Base-by-base conservation (phyloP, 2,329 filamentous ascomycete genomes). In the Fusarium lateritium region DNA sequence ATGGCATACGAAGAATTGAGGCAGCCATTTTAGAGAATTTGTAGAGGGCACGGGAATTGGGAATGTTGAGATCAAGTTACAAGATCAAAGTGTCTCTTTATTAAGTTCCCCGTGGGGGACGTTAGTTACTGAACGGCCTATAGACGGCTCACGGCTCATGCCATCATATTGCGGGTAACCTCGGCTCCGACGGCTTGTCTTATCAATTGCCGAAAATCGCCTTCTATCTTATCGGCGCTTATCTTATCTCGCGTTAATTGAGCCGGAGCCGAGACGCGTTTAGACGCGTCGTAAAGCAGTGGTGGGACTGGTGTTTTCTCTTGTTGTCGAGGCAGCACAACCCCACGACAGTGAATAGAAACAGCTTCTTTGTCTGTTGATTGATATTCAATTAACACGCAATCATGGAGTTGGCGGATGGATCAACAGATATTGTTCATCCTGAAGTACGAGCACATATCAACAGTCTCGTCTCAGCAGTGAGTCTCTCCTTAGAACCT, bases 401-500 rank as follows among this genome's bases (percentile, higher is more conserved):
- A 67, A 73, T 53, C 56, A 90, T 91, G 88, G 88, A 90, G 78
- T 75, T 82, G 61, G 78, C 77, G 68, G 86, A 88, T 51, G 83
- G 79, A 60, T 77, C 79, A 58, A 82, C 79, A 70, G 88, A 90
- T 76, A 85, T 91, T 62, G 92, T 98, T 58, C 94, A 98, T 78
- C 93, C 94, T 42, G 93, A 97, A 83, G 94, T 98, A 75, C 91
- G 94, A 77, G 94, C 94, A 28, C 93, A 98, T 81, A 91, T 99
- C 76, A 95, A 93, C 82, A 97, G 93, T 82, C 89, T 99, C 33
- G 92, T 97, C 69, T 95, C 94, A 76, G 96, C 96, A 65, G 94
- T 97, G 85, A 77, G 92, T 86, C 22, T 38, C 10, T 21, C 34
- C 49, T 15, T 21, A 42, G 26, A 26, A 45, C 40, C 17, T 31